Conservation (phyloP, 441 rosid species). For the Sinapis alba region DNA sequence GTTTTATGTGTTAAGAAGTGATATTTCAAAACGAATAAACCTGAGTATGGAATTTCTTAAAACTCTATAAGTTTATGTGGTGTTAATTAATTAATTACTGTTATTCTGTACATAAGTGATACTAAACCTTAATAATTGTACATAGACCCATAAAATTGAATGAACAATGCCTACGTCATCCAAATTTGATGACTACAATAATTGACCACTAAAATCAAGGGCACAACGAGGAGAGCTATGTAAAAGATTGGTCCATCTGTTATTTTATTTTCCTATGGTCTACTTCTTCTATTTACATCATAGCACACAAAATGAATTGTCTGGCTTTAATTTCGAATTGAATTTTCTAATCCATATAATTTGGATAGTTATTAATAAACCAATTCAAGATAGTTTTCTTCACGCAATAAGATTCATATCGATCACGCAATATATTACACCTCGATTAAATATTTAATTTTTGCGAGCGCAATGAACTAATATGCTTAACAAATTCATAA, state of each 20-base stretch:
- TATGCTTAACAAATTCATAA: background rate
- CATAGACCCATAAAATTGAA: background rate
- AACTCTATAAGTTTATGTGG: background rate
- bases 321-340: background rate
- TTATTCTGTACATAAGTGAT: background rate
- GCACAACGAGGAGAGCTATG: conserved; percentile 8
- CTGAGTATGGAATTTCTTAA: no score
- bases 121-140: conserved; percentile 16
- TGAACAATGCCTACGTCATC: conserved; percentile 12
- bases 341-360: background rate
- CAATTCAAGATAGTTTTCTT: background rate
- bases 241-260: conserved; percentile 23
- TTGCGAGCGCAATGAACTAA: background rate
- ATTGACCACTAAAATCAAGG: conserved; percentile 25
- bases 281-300: background rate
- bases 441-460: background rate
- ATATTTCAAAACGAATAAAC: no score
- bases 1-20: no score
- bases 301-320: background rate
- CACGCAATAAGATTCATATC: background rate
- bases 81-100: background rate
- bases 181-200: conserved; percentile 15
- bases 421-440: background rate
- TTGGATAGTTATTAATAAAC: background rate
- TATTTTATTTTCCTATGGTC: conserved; percentile 25